Evolutionary conservation across 495 filamentous ascomycete species (phyloP).

Genomic region (Podospora pseudopauciseta): DNA sequence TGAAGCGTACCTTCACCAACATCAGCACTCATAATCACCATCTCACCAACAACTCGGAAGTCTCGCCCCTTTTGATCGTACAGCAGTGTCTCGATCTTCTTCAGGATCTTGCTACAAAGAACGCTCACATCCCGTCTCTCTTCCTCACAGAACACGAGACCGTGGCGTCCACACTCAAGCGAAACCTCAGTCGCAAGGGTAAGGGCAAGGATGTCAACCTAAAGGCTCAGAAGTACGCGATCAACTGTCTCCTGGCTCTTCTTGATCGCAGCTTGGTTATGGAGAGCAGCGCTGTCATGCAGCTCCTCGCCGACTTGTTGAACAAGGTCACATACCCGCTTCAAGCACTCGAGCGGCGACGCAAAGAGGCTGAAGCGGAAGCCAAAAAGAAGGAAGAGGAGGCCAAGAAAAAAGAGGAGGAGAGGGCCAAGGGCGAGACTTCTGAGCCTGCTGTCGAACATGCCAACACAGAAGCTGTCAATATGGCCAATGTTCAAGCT

Average conservation of each 20-base stretch:
- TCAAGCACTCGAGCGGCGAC: conserved; percentile 73
- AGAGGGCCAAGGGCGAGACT: conserved; percentile 23
- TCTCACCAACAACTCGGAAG: conserved; percentile 61
- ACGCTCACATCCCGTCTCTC: conserved; percentile 77
- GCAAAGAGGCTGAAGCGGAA: conserved; percentile 64
- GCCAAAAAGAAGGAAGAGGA: conserved; percentile 53
- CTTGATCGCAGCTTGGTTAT: conserved; percentile 89
- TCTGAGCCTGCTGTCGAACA: conserved; percentile 26
- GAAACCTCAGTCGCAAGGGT: conserved; percentile 72
- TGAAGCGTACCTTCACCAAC: conserved; percentile 65
- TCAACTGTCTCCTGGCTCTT: conserved; percentile 84
- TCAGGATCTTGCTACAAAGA: conserved; percentile 74
- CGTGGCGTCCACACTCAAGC: conserved; percentile 64
- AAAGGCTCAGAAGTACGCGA: conserved; percentile 80
- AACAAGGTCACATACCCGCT: conserved; percentile 86
- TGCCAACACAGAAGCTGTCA: conserved; percentile 10
- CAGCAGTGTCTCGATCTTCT: conserved; percentile 89
- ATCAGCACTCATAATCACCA: conserved; percentile 44
- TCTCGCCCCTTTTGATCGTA: conserved; percentile 89
- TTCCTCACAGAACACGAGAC: conserved; percentile 95
- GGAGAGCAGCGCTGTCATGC: conserved; percentile 94
- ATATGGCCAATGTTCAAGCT: conserved; percentile 23
- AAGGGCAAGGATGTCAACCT: conserved; percentile 82
- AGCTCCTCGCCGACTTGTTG: conserved; percentile 79
- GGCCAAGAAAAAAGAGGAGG: conserved; percentile 24